A percentile compares a stretch with the other conserved stretches of the same genome.
Conservation (phyloP, 2,329 filamentous ascomycete genomes). For the Colletotrichum abscissum region DNA sequence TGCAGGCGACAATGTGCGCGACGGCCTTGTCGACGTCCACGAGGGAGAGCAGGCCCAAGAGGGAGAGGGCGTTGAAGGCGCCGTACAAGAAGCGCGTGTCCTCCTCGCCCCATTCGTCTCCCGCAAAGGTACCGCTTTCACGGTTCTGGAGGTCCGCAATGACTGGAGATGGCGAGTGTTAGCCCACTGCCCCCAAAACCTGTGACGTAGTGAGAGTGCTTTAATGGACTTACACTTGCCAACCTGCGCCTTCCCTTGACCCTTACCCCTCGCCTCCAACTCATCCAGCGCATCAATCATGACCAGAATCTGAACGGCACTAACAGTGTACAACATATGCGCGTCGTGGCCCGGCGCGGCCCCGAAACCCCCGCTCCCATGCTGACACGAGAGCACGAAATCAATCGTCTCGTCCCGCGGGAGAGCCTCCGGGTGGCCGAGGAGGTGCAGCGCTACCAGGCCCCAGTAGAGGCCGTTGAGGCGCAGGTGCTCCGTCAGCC, state of each 20-base stretch:
- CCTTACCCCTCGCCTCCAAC: conserved; percentile 77
- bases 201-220: background rate
- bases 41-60: conserved; percentile 78
- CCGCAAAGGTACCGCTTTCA: conserved; percentile 87
- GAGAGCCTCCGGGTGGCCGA: conserved; percentile 83
- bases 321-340: conserved; percentile 96
- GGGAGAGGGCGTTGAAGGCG: conserved; percentile 88
- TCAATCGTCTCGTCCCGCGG: conserved; percentile 84
- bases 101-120: conserved; percentile 96
- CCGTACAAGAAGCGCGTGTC: conserved; percentile 96
- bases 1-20: conserved; percentile 81
- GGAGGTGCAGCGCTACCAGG: conserved; percentile 85
- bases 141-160: conserved; percentile 85
- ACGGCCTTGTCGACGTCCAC: conserved; percentile 86
- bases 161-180: conserved; percentile 56
- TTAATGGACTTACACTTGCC: conserved; percentile 74
- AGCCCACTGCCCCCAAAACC: conserved; percentile 31
- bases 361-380: conserved; percentile 89
- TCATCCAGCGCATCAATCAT: conserved; percentile 87
- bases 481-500: conserved; percentile 95
- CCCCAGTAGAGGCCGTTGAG: conserved; percentile 98
- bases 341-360: conserved; percentile 94
- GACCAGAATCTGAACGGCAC: conserved; percentile 91
- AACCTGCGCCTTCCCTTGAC: conserved; percentile 77
- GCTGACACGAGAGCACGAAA: conserved; percentile 95